Percentiles rank a stretch among this genome's conserved stretches.
Evolutionary conservation across 2,329 filamentous ascomycete species (phyloP).

Genomic region (Fusarium longipes): DNA sequence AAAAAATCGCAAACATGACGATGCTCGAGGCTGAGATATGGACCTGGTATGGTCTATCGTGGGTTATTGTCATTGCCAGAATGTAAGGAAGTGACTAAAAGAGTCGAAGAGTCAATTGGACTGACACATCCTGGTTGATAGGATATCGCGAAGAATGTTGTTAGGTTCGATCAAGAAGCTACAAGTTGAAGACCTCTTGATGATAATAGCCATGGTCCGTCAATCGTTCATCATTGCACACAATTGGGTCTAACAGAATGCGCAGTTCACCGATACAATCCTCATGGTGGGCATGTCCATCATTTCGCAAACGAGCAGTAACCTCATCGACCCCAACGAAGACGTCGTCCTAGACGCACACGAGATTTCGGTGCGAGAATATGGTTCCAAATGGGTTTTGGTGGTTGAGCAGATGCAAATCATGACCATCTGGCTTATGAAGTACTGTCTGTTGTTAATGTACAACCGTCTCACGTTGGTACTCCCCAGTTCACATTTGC

Average conservation of each 20-base stretch:
- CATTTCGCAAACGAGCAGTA: constrained; percentile 65
- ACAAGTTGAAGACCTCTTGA: constrained; percentile 66
- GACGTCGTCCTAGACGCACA: constrained; percentile 57
- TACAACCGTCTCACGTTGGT: constrained; percentile 65
- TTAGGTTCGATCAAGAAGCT: constrained; percentile 60
- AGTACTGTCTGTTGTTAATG: constrained; percentile 67
- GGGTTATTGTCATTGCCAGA: constrained; percentile 53
- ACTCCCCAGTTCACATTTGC: neutral
- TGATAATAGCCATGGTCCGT: constrained; percentile 64
- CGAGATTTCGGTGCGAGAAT: constrained; percentile 55
- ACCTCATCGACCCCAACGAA: constrained; percentile 65
- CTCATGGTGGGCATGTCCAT: constrained; percentile 67
- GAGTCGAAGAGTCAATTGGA: constrained; percentile 35
- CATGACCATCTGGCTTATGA: constrained; percentile 66
- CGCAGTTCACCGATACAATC: constrained; percentile 61
- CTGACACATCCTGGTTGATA: constrained; percentile 27
- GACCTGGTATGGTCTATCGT: constrained; percentile 58
- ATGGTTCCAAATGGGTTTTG: constrained; percentile 71
- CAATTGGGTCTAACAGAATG: neutral
- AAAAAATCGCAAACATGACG: constrained; percentile 42
- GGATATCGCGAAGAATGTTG: constrained; percentile 54
- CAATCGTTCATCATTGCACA: neutral
- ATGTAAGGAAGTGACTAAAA: constrained; percentile 50
- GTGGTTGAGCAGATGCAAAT: constrained; percentile 72
- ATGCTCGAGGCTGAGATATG: constrained; percentile 54